Percentiles rank a stretch among this genome's conserved stretches.
phyloP scores from a whole-genome alignment of 148 eudicot species.

The Fagopyrum tataricum region DNA sequence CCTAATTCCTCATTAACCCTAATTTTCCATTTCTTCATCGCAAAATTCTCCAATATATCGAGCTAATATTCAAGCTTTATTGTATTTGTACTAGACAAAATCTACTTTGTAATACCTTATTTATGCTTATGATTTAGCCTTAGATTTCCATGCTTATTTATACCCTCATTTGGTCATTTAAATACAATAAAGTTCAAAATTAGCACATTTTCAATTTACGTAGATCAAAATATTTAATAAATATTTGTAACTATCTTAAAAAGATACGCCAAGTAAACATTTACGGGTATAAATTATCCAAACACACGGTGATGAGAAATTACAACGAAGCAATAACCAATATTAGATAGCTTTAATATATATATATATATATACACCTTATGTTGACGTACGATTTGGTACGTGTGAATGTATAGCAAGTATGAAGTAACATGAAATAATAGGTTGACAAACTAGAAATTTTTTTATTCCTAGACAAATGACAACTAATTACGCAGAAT shows the following conservation, averaged over 20 bases:
- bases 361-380: too few species aligned
- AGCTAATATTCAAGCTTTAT: not conserved
- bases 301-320: not conserved
- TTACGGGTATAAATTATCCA: not conserved
- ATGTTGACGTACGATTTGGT: too few species aligned
- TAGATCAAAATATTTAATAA: not conserved
- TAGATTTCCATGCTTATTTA: not conserved
- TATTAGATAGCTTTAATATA: too few species aligned
- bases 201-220: not conserved
- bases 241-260: too few species aligned
- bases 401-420: too few species aligned
- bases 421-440: too few species aligned
- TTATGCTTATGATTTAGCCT: not conserved
- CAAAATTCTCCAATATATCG: conserved; percentile 10
- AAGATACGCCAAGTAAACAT: too few species aligned
- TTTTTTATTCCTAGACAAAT: too few species aligned
- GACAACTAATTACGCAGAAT: too few species aligned
- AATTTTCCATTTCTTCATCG: conserved; percentile 23
- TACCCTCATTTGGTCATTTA: not conserved
- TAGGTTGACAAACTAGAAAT: too few species aligned
- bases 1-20: conserved; percentile 21
- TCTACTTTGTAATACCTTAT: too few species aligned
- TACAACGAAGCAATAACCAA: not conserved
- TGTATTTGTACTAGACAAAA: too few species aligned
- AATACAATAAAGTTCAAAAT: not conserved